A percentile compares a stretch with the other conserved stretches of the same genome.
These are phyloP conservation scores for Euclidium syriacum DNA, from an alignment of 345 rosid species.

Conservation along the genomic window DNA sequence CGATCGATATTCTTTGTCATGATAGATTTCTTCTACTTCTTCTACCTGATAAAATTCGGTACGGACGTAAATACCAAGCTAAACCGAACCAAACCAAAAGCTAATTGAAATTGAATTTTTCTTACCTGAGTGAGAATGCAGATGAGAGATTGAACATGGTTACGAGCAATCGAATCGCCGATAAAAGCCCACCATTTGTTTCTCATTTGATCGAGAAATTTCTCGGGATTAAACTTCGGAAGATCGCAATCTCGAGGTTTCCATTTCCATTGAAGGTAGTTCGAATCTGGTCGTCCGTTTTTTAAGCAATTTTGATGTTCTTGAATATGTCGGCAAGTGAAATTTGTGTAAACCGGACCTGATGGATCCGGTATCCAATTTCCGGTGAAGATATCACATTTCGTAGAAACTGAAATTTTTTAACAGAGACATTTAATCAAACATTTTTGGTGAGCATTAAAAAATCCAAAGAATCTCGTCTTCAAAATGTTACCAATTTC, in stretches of 20 bases:
- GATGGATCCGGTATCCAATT: conserved; percentile 65
- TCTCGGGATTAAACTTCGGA: conserved; percentile 67
- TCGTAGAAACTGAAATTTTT: conserved; percentile 16
- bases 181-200: conserved; percentile 75
- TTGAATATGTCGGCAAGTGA: conserved; percentile 78
- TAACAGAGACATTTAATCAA: neutral
- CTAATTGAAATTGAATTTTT: neutral
- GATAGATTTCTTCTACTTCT: conserved; percentile 62
- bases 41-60: too few relatives aligned
- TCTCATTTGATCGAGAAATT: conserved; percentile 58
- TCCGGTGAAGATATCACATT: conserved; percentile 70
- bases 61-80: too few relatives aligned
- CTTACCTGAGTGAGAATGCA: conserved; percentile 81
- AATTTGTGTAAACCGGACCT: conserved; percentile 63
- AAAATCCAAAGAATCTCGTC: neutral
- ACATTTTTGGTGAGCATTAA: conserved; percentile 11
- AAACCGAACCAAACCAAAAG: neutral
- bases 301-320: conserved; percentile 76
- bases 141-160: conserved; percentile 83
- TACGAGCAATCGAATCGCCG: conserved; percentile 96
- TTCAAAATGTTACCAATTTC: neutral
- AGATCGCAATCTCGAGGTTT: conserved; percentile 83
- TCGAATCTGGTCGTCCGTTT: conserved; percentile 67
- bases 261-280: conserved; percentile 84
- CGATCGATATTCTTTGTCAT: conserved; percentile 70